Base-by-base conservation (phyloP, 192 early-diverging fungal species). In the Powellomyces hirtus region DNA sequence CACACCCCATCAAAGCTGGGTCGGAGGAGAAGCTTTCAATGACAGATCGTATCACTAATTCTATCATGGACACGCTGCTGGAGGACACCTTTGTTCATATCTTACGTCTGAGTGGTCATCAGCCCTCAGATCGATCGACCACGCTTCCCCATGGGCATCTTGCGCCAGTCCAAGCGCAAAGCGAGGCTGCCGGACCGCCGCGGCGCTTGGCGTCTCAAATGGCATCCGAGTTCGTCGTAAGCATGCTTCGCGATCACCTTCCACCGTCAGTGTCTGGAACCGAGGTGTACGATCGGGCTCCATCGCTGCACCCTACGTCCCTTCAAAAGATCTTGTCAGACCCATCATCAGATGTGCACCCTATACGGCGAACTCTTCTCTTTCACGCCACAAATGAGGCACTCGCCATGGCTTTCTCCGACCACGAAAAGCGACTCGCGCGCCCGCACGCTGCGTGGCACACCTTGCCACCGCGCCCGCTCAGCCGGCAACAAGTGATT, bases 371-470 rank as follows among this genome's bases (percentile, higher is more conserved):
- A 22, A 46, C 57, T 6, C 14, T 64, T 18, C 49, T 64, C 11
- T 35, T 69, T 10, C 26, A 59, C 31, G 55, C 58, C 26, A 69
- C 58, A 0, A 59, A 69, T 34, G 67, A 69, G 55, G 67, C 67
- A 13, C 33, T 69, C 0, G 6, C 37, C 11, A 14, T 20, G 8
- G 34, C 40, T 6, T 69, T 60, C 35, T 24, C 14, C 16, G 59
- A 33, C 16, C 44, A 27, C 10, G 14, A 61, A 4, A 0, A 24
- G 1, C 24, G 16, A 27, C 62, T 0, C 13, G 18, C 42, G 14
- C 27, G 35, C 10, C 62, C 24, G 16, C n/a, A 24, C 18, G 38
- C 26, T 8, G 51, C 13, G 13, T 42, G 40, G 18, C 59, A 33
- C 13, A 4, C 6, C 13, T 36, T 20, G n/a, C 7, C 29, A 20